Base-by-base conservation (phyloP, 2,329 filamentous ascomycete species). In the Ophiosphaerella herpotricha region DNA sequence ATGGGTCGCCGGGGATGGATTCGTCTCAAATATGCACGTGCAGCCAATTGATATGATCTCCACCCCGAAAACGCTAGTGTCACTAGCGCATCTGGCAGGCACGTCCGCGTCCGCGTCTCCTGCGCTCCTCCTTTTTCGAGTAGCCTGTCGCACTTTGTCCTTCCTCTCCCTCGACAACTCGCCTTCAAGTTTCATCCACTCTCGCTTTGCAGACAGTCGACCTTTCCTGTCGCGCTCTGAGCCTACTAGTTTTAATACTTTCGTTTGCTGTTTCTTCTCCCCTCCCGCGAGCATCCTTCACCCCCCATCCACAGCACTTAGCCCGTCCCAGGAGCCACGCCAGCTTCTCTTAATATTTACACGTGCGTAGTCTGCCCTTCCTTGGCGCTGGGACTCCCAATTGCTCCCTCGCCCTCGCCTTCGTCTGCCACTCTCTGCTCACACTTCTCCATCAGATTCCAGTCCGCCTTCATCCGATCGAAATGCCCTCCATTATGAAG, bases 401-500 rank as follows among this genome's bases (percentile, higher is more conserved):
- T 66, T 71, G 55, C 71, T 58, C 42, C 35, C 48, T 18, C 31
- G 52, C 42, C 35, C 48, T 18, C 31, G 52, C 35, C 49, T 52
- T n/a, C 50, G 34, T 18, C 34, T 35, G 24, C 31, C 29, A 24
- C 29, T 21, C 45, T 26, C 23, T 18, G 52, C 48, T 55, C 36
- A 55, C 52, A 7, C 23, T 35, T 9, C 21, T 16, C 13, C 32
- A 23, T 35, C 63, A 67, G 66, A 63, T 60, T 48, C 50, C 58
- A 48, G 53, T 54, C 57, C 41, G 48, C 46, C 54, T 61, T 52
- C 43, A 54, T 48, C 42, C 14, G 46, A 42, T 51, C 58, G 66
- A 54, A 55, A 77, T 72, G 72, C 84, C 84, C 79, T 77, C 76
- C 57, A 73, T 82, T 74, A 68, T 77, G 67, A 83, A 80, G 72